Evolutionary conservation across 2,329 filamentous ascomycete species (phyloP).

Genomic region (Elsinoe perseae): DNA sequence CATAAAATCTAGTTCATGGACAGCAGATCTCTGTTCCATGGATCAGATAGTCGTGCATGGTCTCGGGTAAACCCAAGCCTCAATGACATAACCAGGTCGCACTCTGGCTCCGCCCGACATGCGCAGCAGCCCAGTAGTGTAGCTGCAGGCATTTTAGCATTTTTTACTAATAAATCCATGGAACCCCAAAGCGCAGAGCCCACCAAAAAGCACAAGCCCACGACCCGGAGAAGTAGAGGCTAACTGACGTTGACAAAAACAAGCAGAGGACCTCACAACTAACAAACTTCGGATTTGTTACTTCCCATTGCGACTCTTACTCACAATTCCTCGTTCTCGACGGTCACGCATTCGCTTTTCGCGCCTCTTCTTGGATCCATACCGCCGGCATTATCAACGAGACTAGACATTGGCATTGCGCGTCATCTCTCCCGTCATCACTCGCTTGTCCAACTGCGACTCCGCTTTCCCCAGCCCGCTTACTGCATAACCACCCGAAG

Average conservation of each 20-base stretch:
- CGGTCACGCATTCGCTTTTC: background rate
- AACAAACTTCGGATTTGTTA: background rate
- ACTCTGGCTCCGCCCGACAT: slow-evolving; percentile 2
- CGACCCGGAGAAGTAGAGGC: background rate
- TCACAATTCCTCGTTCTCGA: background rate
- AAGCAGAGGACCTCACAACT: background rate
- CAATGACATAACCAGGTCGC: slow-evolving; percentile 7
- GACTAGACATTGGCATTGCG: slow-evolving; percentile 10
- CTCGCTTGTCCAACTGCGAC: background rate
- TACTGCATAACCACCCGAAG: background rate
- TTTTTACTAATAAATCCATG: background rate
- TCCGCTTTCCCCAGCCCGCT: slow-evolving; percentile 2
- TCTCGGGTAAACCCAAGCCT: background rate
- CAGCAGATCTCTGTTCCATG: background rate
- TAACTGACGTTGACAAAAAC: slow-evolving; percentile 12
- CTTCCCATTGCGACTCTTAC: background rate
- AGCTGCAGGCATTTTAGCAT: too few relatives aligned
- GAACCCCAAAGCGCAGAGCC: background rate
- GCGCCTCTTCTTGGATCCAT: background rate
- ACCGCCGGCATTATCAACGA: background rate
- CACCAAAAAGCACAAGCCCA: slow-evolving; percentile 6
- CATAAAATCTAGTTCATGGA: background rate
- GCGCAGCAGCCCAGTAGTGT: background rate
- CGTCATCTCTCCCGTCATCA: background rate
- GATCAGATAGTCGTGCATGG: background rate